Percentiles rank a stretch among this genome's conserved stretches.
These are phyloP conservation scores for Pleurostoma richardsiae DNA, from an alignment of 2,329 filamentous ascomycete species.

Conservation along the genomic window DNA sequence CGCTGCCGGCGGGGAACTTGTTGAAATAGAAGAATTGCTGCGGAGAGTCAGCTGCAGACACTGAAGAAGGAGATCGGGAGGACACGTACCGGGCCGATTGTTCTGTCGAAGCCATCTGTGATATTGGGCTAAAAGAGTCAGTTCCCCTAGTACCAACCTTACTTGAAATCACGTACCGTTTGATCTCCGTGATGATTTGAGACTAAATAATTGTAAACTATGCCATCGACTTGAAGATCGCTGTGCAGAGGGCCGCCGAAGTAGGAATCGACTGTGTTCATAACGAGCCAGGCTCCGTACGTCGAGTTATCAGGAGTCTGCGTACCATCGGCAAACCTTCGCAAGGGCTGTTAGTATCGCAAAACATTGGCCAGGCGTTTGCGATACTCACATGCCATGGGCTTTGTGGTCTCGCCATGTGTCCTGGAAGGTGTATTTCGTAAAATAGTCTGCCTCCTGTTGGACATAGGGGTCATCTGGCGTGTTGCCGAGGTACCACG, in stretches of 20 bases:
- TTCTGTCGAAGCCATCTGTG: conserved; percentile 58
- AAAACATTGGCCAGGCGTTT: too few relatives aligned
- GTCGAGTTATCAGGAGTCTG: conserved; percentile 43
- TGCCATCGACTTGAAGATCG: conserved; percentile 58
- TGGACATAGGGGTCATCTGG: conserved; percentile 49
- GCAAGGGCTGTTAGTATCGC: too few relatives aligned
- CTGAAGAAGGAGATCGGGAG: neutral
- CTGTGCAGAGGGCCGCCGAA: conserved; percentile 58
- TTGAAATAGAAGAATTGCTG: conserved; percentile 60
- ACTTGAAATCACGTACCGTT: conserved; percentile 19
- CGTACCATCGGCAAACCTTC: conserved; percentile 23
- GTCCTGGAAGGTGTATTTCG: conserved; percentile 59
- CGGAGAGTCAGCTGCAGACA: too few relatives aligned
- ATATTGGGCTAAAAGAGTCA: conserved; percentile 43
- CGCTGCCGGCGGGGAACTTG: conserved; percentile 38
- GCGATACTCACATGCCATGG: conserved; percentile 35
- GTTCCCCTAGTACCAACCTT: too few relatives aligned
- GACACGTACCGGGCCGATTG: conserved; percentile 45
- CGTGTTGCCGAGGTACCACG: conserved; percentile 54
- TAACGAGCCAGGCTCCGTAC: conserved; percentile 57
- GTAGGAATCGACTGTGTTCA: conserved; percentile 60
- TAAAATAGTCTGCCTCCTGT: conserved; percentile 56
- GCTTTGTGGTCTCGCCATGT: conserved; percentile 53
- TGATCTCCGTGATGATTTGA: conserved; percentile 60
- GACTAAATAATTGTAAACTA: conserved; percentile 59